Evolutionary conservation across 257 asterid genomes (phyloP), one percentile per base, ranked within the genome.

Genomic region (Thymus mandschuricus): DNA sequence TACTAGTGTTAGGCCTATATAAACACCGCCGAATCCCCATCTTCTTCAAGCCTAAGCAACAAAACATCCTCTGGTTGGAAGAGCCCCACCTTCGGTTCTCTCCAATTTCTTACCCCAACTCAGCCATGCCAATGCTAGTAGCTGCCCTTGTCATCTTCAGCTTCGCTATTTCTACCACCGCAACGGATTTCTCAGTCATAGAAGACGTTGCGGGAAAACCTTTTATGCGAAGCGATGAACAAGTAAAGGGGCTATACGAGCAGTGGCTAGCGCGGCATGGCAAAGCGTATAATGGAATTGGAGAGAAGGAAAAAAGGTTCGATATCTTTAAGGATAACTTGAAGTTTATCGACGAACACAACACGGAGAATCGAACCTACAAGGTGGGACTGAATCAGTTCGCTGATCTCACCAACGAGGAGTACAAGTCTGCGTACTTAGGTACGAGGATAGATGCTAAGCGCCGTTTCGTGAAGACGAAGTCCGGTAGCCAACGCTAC

Each of bases 311-410:
- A 7, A 71, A 5, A 45, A 70, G 92, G 76, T 86, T 90, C 64
- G 88, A 73, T 59, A 81, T 88, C 30, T 92, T 92, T 41, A 92
- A 79, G 85, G 96, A 86, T 64, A 92, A 90, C 69, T 64, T 88
- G 45, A 86, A 65, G 63, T 92, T 90, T 74, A 71, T 92, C 6
- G 83, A 90, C 5, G 83, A 87, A 41, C 97, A 92, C 70, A 88
- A 88, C 49, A 5, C 77, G 0, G 81, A 46, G 31, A 86, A 87
- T 63, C 80, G 88, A 5, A 87, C 88, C 0, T 92, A 90, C 43
- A 75, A 80, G 82, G 70, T 92, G 66, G 98, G 97, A 0, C 60
- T 90, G 80, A 92, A 84, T 82, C 76, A 71, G 64, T 92, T 92
- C 63, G 96, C 98, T 21, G 96, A 92, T 68, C 60, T 92, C 33